Percentiles rank a stretch among this genome's conserved stretches.
These are phyloP conservation scores for Cyberlindnera maritima DNA, from an alignment of 805 yeast species.

Conservation along the genomic window DNA sequence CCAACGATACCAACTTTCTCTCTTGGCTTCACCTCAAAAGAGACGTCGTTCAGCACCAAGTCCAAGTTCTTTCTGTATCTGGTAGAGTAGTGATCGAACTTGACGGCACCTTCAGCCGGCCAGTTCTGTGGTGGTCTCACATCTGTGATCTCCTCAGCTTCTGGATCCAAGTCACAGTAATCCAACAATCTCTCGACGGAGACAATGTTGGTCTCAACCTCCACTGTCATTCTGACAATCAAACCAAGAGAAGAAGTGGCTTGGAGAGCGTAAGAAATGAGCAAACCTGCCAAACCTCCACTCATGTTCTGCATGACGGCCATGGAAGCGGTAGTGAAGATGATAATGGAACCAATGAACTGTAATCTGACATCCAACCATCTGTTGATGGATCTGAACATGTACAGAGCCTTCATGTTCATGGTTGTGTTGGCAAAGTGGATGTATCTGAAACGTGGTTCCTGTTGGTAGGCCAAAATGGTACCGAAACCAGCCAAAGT, in stretches of 20 bases:
- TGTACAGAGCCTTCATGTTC: constrained; percentile 73
- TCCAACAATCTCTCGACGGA: constrained; percentile 94
- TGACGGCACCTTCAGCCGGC: constrained; percentile 71
- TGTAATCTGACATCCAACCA: constrained; percentile 66
- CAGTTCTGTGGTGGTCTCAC: constrained; percentile 67
- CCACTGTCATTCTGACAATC: constrained; percentile 99
- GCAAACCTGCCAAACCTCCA: constrained; percentile 84
- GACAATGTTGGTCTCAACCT: constrained; percentile 95
- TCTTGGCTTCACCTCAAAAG: constrained; percentile 57
- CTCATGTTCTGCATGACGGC: constrained; percentile 45
- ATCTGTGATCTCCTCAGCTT: constrained; percentile 73
- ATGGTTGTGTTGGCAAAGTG: constrained; percentile 69
- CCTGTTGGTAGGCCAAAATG: constrained; percentile 73
- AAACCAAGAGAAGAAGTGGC: constrained; percentile 91
- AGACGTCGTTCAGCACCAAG: constrained; percentile 68
- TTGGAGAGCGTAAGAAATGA: constrained; percentile 89
- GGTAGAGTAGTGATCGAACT: constrained; percentile 70
- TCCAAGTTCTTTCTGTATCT: constrained; percentile 84
- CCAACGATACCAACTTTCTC: constrained; percentile 97
- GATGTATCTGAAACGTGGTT: constrained; percentile 55
- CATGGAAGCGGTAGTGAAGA: constrained; percentile 49
- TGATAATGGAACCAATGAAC: constrained; percentile 55
- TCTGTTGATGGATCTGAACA: constrained; percentile 61
- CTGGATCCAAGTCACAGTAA: constrained; percentile 72
- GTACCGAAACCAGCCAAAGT: constrained; percentile 76